phyloP scores from a whole-genome alignment of 495 filamentous ascomycete species.

The Lentithecium fluviatile region DNA sequence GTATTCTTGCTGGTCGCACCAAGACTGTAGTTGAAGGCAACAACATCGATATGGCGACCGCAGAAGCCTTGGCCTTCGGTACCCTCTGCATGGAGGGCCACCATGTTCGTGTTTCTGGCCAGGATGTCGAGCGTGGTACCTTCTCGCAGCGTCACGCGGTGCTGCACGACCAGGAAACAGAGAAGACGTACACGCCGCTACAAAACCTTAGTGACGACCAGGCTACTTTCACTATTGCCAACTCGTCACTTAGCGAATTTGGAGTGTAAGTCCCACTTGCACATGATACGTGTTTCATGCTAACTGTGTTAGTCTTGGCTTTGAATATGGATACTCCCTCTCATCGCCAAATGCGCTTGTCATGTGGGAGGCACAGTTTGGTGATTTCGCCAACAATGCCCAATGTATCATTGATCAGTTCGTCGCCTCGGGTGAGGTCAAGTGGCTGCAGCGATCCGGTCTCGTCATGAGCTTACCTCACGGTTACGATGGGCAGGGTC shows the following conservation, averaged over 20 bases:
- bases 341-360: constrained; percentile 95
- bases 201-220: constrained; percentile 86
- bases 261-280: constrained; percentile 59
- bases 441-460: constrained; percentile 97
- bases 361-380: constrained; percentile 99
- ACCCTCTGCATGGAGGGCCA: constrained; percentile 86
- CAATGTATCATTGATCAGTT: constrained; percentile 99
- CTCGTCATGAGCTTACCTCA: constrained; percentile 93
- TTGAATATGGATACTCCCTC: constrained; percentile 97
- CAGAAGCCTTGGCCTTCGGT: constrained; percentile 94
- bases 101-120: constrained; percentile 94
- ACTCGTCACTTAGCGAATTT: constrained; percentile 95
- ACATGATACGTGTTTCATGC: background rate
- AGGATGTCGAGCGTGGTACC: constrained; percentile 98
- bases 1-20: constrained; percentile 84
- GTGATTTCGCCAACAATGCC: constrained; percentile 98
- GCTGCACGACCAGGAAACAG: constrained; percentile 92
- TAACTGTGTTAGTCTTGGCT: constrained; percentile 64
- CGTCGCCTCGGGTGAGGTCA: constrained; percentile 92
- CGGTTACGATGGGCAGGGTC: constrained; percentile 97
- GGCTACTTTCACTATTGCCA: constrained; percentile 91
- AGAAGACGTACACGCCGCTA: constrained; percentile 88
- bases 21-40: constrained; percentile 92
- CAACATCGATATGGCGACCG: constrained; percentile 96
- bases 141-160: constrained; percentile 98